These are phyloP conservation scores for Golubevia sp. DNA, from an alignment of 1,284 basidiomycete genomes.

Conservation along the genomic window DNA sequence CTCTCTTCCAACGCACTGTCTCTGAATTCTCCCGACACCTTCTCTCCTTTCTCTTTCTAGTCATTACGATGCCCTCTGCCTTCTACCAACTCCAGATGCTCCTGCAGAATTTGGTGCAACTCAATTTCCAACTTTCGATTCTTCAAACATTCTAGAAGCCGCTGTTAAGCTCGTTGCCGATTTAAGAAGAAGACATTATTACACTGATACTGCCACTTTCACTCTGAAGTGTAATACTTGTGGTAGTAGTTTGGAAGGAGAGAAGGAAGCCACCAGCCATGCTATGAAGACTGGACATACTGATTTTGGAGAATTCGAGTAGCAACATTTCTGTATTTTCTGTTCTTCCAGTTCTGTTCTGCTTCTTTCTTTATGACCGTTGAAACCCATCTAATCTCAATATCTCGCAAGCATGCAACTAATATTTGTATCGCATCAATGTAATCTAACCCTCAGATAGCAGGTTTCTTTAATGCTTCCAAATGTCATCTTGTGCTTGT, in stretches of 20 bases:
- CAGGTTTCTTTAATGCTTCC: too few species aligned
- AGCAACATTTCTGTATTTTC: constrained; percentile 10
- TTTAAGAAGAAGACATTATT: constrained; percentile 26
- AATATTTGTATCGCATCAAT: too few species aligned
- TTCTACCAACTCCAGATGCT: constrained; percentile 10
- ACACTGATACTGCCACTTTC: constrained; percentile 37
- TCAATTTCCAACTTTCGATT: constrained; percentile 17
- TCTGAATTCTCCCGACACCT: neutral
- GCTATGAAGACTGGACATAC: constrained; percentile 37
- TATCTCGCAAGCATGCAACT: too few species aligned
- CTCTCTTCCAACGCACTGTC: too few species aligned
- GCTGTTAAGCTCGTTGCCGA: constrained; percentile 18
- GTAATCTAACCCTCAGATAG: too few species aligned
- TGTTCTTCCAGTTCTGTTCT: too few species aligned
- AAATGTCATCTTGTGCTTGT: too few species aligned
- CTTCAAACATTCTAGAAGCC: constrained; percentile 18
- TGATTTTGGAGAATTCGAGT: constrained; percentile 30
- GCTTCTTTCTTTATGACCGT: too few species aligned
- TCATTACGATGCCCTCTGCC: constrained; percentile 39
- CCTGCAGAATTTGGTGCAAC: constrained; percentile 16
- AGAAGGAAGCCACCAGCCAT: constrained; percentile 35
- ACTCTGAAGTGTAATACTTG: constrained; percentile 29
- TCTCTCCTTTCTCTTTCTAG: neutral
- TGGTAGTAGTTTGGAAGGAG: constrained; percentile 21
- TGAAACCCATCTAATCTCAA: too few species aligned